These are phyloP conservation scores for Diphasiastrum complanatum DNA, from an alignment of 83 land plant genomes.

Conservation along the genomic window DNA sequence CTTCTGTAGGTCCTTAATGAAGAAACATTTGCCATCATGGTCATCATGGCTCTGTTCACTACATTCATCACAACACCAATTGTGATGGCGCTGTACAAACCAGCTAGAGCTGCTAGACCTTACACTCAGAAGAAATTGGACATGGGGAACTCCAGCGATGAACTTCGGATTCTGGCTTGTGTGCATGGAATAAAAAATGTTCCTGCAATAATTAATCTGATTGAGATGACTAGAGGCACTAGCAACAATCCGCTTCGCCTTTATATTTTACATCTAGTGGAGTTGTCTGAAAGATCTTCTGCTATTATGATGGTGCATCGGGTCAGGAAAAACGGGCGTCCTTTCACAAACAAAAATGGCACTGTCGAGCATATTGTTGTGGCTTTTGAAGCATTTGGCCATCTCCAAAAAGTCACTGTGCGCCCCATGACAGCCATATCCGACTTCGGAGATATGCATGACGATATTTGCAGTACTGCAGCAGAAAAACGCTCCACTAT, in stretches of 20 bases:
- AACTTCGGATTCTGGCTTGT: slow-evolving; percentile 57
- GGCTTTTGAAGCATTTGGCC: slow-evolving; percentile 36
- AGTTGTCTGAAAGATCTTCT: slow-evolving; percentile 37
- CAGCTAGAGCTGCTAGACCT: slow-evolving; percentile 41
- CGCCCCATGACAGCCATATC: slow-evolving; percentile 56
- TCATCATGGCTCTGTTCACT: slow-evolving; percentile 34
- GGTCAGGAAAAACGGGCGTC: slow-evolving; percentile 45
- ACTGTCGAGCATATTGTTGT: slow-evolving; percentile 27
- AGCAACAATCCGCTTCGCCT: slow-evolving; percentile 24
- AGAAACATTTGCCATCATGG: slow-evolving; percentile 29
- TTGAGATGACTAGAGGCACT: slow-evolving; percentile 31
- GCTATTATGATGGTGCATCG: slow-evolving; percentile 50
- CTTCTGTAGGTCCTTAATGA: slow-evolving; percentile 30
- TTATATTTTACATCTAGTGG: slow-evolving; percentile 31
- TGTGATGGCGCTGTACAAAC: slow-evolving; percentile 38
- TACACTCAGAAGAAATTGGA: slow-evolving; percentile 39
- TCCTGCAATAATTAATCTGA: slow-evolving; percentile 40
- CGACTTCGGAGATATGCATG: slow-evolving; percentile 46
- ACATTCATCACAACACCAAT: slow-evolving; percentile 46
- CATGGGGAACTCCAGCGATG: slow-evolving; percentile 33
- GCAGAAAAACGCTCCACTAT: slow-evolving; percentile 43
- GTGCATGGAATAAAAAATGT: slow-evolving; percentile 51
- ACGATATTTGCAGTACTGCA: slow-evolving; percentile 57
- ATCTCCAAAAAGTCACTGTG: slow-evolving; percentile 44
- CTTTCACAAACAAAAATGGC: slow-evolving; percentile 27